Base-by-base conservation (phyloP, 2,329 filamentous ascomycete species). In the Fonsecaea erecta region DNA sequence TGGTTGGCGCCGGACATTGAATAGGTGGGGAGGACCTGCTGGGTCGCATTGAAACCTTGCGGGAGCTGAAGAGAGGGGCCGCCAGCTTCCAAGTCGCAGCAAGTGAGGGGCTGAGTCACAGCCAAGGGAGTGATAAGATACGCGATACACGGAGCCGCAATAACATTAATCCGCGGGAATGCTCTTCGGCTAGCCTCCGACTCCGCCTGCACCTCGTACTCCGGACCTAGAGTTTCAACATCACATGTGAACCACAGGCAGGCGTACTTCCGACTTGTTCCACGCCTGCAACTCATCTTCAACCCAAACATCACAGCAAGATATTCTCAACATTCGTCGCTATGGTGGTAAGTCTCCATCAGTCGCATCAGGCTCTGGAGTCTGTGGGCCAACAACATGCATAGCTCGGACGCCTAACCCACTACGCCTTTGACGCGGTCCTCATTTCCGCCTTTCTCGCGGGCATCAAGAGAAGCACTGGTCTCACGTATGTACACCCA, bases 351-450 rank as follows among this genome's bases (percentile, higher is more conserved):
- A 72, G 77, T 77, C 14, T 21, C 21, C 52, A 24, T 78, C 68
- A 87, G 84, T 79, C 88, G 78, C 85, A 79, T 86, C 12, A 57
- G 55, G 58, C 88, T 83, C 88, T 86, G 77, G 84, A 90, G 81
- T 87, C 85, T 78, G 81, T 88, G 73, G 86, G 82, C 84, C 84
- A 40, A 21, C 52, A 54, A 51, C 14, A 35, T 28, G 12, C 82
- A 81, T 89, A 97, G 94, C 85, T 98, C 81, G 94, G 93, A 83
- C 89, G 90, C 80, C 82, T 98, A 75, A 91, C 91, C 77, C 94
- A 98, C 83, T 97, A 96, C 83, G 92, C 93, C 75, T 94, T 98
- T 79, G 94, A 98, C 81, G 94, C 94, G 70, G 92, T 98, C 72
- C 87, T 98, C 74, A 83, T 99, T 78, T 99, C 95, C 74, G 92